Base-by-base conservation (phyloP, 108 stramenopile species). In the Asterionellopsis glacialis region DNA sequence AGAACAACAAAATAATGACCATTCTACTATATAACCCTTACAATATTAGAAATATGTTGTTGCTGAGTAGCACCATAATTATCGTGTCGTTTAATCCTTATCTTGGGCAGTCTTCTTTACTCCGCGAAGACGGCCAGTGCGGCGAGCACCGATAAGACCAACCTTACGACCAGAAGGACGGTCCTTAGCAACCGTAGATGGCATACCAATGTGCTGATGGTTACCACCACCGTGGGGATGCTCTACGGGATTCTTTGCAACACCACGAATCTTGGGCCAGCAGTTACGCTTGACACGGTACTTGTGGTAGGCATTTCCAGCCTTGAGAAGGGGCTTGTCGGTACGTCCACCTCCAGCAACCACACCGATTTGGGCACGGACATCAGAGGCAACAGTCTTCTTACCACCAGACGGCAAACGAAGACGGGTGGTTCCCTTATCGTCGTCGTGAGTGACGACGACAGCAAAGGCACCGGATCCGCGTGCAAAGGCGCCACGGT, bases 241-340 rank as follows among this genome's bases (percentile, higher is more conserved):
- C 96, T 99, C 99, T 61, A 98, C 99, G 18, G 99, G 99, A 74
- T 99, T 99, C 84, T 96, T 98, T 22, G 99, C 99, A 54, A 99
- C 99, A 95, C 99, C 99, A 78, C 99, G 87, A 77, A 99, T 97
- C 88, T 93, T 96, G 55, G 99, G 99, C 99, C 99, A 99, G 90
- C 97, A 97, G 94, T 99, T 99, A 51, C 99, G 89, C 91, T 99
- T 99, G 56, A 97, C 99, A 70, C 94, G 88, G 79, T 95, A 99
- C 94, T 99, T 99, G 97, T 98, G 96, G 95, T 90, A 99, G 42
- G 99, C 99, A 63, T 85, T 76, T 66, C 99, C 99, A 44, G 99
- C 99, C 97, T 99, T 99, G 59, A 99, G 83, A 63, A 99, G 72
- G 52, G 99, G 99, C 89, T 99, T 99, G 85, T 99, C 99, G 47